phyloP scores from a whole-genome alignment of 2,329 filamentous ascomycete genomes.

The Sarocladium strictum region DNA sequence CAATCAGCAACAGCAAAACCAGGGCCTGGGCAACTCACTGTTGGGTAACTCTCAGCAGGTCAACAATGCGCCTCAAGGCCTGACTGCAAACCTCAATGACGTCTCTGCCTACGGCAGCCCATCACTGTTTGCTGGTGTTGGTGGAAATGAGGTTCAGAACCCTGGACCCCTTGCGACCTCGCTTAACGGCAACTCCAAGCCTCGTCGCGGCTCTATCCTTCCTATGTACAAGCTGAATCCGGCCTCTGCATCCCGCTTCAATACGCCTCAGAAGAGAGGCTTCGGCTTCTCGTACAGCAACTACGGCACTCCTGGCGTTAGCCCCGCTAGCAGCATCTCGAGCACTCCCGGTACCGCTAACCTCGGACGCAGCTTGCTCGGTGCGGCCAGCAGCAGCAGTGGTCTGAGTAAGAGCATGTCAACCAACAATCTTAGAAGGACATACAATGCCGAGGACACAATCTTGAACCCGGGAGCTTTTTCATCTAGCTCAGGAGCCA shows the following conservation, averaged over 20 bases:
- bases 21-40: constrained; percentile 45
- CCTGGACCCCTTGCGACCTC: constrained; percentile 91
- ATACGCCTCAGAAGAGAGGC: constrained; percentile 78
- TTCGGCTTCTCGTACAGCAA: constrained; percentile 93
- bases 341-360: constrained; percentile 58
- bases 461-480: constrained; percentile 83
- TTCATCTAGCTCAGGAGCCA: constrained; percentile 58
- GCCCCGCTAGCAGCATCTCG: constrained; percentile 54
- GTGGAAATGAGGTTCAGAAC: constrained; percentile 56
- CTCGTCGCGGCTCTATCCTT: constrained; percentile 72
- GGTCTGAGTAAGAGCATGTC: constrained; percentile 83
- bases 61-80: constrained; percentile 50
- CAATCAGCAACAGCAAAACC: constrained; percentile 43
- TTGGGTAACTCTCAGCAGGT: constrained; percentile 49
- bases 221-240: constrained; percentile 86
- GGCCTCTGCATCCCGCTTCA: constrained; percentile 68
- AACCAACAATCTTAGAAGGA: constrained; percentile 76
- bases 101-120: constrained; percentile 86
- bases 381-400: constrained; percentile 57
- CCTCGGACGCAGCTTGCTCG: constrained; percentile 59
- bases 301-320: constrained; percentile 74
- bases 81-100: constrained; percentile 76
- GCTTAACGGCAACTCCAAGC: constrained; percentile 66
- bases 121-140: constrained; percentile 74
- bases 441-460: constrained; percentile 77